These are phyloP conservation scores for Microstegium vimineum DNA, from an alignment of 176 grass and related monocot genomes.

Conservation along the genomic window DNA sequence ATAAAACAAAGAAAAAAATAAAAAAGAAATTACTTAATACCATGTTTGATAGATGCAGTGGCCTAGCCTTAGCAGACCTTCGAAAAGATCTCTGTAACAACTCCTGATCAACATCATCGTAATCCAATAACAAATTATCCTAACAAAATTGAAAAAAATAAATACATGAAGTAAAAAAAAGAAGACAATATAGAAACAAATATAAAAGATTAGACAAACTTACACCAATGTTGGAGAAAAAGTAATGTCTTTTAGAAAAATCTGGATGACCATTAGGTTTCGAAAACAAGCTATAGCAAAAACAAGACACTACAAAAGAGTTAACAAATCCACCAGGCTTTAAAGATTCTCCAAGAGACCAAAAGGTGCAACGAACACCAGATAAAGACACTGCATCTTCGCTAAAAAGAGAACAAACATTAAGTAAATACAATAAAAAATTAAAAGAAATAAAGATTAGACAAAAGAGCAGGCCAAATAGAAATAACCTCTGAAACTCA, in stretches of 20 bases:
- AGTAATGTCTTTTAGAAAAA: background rate
- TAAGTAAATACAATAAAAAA: too few species aligned
- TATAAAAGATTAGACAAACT: background rate
- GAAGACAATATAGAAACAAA: too few species aligned
- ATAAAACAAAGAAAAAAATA: too few species aligned
- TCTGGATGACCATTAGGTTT: background rate
- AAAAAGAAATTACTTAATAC: background rate
- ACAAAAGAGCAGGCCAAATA: too few species aligned
- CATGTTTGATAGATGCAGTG: background rate
- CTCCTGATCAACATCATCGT: background rate
- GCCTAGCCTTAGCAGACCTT: background rate
- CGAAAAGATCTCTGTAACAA: background rate
- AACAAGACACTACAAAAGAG: background rate
- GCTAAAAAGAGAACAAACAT: too few species aligned
- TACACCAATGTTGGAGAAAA: background rate
- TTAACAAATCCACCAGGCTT: background rate
- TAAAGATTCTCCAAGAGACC: background rate
- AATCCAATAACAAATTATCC: background rate
- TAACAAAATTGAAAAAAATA: background rate
- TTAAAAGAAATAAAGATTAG: too few species aligned
- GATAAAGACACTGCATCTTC: too few species aligned
- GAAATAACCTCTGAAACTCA: background rate
- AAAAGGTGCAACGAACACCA: background rate
- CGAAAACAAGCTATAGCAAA: background rate
- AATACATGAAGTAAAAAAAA: too few species aligned